Evolutionary conservation across 2,329 filamentous ascomycete species (phyloP).

Genomic region (Colletotrichum sidae): DNA sequence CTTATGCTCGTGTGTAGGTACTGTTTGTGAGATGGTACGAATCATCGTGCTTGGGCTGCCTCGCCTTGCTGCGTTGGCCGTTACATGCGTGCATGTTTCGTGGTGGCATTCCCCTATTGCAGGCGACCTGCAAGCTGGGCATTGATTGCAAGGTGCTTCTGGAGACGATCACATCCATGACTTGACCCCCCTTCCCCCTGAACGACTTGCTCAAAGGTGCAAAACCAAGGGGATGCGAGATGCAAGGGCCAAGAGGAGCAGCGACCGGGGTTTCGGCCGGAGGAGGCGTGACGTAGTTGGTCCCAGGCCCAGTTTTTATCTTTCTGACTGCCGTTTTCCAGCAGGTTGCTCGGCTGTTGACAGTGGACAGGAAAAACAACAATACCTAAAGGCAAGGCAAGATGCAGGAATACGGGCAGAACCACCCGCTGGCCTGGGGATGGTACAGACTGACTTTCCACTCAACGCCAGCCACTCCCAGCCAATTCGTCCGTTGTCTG

Average conservation of each 20-base stretch:
- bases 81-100: neutral
- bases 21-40: neutral
- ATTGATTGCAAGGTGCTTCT: conserved; percentile 29
- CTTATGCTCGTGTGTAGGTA: too few species aligned
- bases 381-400: neutral
- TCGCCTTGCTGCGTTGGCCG: conserved; percentile 7
- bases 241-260: conserved; percentile 36
- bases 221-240: conserved; percentile 30
- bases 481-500: conserved; percentile 26
- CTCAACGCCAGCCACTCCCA: conserved; percentile 24
- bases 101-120: conserved; percentile 2
- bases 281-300: conserved; percentile 38
- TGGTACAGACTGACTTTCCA: neutral
- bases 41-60: conserved; percentile 6
- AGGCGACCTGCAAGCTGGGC: conserved; percentile 13
- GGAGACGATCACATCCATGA: conserved; percentile 25
- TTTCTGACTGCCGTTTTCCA: conserved; percentile 20
- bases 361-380: neutral
- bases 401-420: neutral
- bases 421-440: conserved; percentile 31
- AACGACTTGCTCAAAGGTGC: conserved; percentile 13
- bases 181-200: conserved; percentile 7
- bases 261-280: conserved; percentile 30
- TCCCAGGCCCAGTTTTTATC: conserved; percentile 27
- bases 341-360: neutral